These are phyloP conservation scores for Rutidosis leptorrhynchoides DNA, from an alignment of 129 eudicot species.

Conservation along the genomic window DNA sequence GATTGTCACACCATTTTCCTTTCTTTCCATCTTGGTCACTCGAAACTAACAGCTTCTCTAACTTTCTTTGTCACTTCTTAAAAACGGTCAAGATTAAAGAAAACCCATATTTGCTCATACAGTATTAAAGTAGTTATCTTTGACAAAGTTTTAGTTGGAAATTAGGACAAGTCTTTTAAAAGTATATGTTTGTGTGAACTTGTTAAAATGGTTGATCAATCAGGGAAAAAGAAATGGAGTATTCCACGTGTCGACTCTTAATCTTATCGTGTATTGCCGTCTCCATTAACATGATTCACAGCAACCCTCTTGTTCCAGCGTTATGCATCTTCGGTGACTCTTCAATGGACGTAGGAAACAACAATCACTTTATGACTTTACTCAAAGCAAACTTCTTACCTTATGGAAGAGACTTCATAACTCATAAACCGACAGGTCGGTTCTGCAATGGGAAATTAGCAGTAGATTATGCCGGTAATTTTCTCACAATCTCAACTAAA, in stretches of 20 bases:
- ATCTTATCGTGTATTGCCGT: neutral
- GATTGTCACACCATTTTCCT: slow-evolving; percentile 4
- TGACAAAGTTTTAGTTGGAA: neutral
- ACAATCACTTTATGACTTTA: slow-evolving; percentile 52
- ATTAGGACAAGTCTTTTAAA: slow-evolving; percentile 9
- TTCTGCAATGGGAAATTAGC: slow-evolving; percentile 89
- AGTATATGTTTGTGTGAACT: too few relatives aligned
- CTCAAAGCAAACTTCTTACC: slow-evolving; percentile 79
- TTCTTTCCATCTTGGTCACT: neutral
- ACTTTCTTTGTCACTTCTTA: neutral
- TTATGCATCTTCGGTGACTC: slow-evolving; percentile 79
- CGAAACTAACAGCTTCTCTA: neutral
- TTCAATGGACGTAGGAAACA: slow-evolving; percentile 72
- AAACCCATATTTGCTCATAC: too few relatives aligned
- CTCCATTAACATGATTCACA: slow-evolving; percentile 24
- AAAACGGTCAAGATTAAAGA: neutral
- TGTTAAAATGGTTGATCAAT: neutral
- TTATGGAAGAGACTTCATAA: slow-evolving; percentile 72
- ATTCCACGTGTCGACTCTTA: slow-evolving; percentile 9
- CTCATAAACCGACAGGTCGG: slow-evolving; percentile 75
- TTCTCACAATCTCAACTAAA: neutral
- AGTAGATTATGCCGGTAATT: slow-evolving; percentile 63
- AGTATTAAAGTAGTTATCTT: too few relatives aligned
- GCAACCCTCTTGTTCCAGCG: slow-evolving; percentile 77
- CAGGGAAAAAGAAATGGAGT: slow-evolving; percentile 24